phyloP scores from a whole-genome alignment of 495 filamentous ascomycete species.

The Penicillium goetzii region DNA sequence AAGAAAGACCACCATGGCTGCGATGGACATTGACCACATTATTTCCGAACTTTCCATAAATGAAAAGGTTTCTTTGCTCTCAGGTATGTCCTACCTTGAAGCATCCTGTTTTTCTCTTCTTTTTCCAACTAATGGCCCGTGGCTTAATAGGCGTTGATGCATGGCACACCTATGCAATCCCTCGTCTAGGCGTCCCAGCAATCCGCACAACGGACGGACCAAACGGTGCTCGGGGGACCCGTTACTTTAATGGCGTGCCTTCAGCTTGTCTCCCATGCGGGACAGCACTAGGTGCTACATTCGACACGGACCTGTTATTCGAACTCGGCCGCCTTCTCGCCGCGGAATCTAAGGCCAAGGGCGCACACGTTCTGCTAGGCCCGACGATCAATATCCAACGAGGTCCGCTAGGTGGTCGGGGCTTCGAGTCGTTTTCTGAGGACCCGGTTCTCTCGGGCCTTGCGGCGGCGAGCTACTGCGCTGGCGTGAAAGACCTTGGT shows the following conservation, averaged over 20 bases:
- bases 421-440: slow-evolving; percentile 74
- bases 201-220: slow-evolving; percentile 55
- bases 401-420: slow-evolving; percentile 67
- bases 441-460: slow-evolving; percentile 69
- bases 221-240: slow-evolving; percentile 55
- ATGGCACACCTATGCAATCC: neutral
- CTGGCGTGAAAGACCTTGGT: slow-evolving; percentile 64
- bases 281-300: slow-evolving; percentile 68
- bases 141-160: neutral
- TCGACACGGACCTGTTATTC: slow-evolving; percentile 58
- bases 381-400: slow-evolving; percentile 68
- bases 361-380: slow-evolving; percentile 67
- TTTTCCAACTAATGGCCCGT: neutral
- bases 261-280: slow-evolving; percentile 66
- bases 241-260: slow-evolving; percentile 9
- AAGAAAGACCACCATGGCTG: neutral
- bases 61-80: neutral
- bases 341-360: slow-evolving; percentile 24
- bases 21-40: neutral
- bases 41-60: neutral
- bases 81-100: neutral
- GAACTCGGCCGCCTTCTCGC: slow-evolving; percentile 56
- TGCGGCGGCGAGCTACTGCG: slow-evolving; percentile 60
- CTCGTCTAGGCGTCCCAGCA: neutral
- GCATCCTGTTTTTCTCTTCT: neutral